phyloP scores from a whole-genome alignment of 345 rosid genomes.

The Populus pruinosa region DNA sequence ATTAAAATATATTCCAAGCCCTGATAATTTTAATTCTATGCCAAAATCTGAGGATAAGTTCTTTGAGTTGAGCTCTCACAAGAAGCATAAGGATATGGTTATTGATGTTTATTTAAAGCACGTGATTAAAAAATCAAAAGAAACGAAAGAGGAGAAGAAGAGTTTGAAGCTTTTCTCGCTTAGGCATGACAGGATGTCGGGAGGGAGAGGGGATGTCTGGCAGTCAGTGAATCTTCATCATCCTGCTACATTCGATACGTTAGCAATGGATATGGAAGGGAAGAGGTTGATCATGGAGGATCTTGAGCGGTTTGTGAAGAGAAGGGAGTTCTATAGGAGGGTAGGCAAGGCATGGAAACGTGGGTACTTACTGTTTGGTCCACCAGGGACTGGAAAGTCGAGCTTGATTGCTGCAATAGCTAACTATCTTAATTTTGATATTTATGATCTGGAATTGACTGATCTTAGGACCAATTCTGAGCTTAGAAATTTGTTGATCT shows the following conservation, averaged over 20 bases:
- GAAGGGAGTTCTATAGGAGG: conserved; percentile 18
- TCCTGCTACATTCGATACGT: conserved; percentile 14
- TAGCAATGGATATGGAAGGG: conserved; percentile 21
- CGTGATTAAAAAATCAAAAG: conserved; percentile 17
- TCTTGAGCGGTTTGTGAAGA: conserved; percentile 7
- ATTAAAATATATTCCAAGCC: background rate
- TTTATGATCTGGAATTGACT: conserved; percentile 21
- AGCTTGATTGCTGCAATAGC: conserved; percentile 25
- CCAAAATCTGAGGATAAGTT: conserved; percentile 2
- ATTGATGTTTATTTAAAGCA: conserved; percentile 24
- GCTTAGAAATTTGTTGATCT: conserved; percentile 14
- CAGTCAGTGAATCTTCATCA: conserved; percentile 26
- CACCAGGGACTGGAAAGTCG: conserved; percentile 17
- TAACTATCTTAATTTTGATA: conserved; percentile 18
- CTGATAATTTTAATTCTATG: background rate
- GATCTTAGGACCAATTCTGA: conserved; percentile 22
- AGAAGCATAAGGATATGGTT: conserved; percentile 32
- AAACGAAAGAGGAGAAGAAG: conserved; percentile 20
- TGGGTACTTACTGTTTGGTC: conserved; percentile 14
- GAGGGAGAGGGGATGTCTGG: conserved; percentile 19
- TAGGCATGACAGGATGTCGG: conserved; percentile 1
- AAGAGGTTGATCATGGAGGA: conserved; percentile 14
- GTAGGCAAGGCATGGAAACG: conserved; percentile 23
- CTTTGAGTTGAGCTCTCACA: conserved; percentile 34
- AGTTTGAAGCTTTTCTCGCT: conserved; percentile 23